Conservation (phyloP, 345 rosid species). For the Mallotus nudiflorus region DNA sequence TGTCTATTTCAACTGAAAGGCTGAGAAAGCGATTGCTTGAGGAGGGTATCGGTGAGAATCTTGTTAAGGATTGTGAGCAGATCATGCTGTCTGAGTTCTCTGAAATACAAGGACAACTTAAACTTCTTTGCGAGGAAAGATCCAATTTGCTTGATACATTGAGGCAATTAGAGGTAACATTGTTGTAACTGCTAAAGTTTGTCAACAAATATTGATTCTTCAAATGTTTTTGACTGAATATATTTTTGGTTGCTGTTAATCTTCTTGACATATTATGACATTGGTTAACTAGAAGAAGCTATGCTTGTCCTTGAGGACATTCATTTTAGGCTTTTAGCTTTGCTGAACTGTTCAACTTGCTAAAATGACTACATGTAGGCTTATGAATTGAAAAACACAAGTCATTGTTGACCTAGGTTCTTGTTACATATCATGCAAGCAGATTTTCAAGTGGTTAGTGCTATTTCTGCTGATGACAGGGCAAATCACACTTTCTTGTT, state of each 20-base stretch:
- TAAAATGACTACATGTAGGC: background rate
- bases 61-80: conserved; percentile 86
- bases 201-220: too few relatives aligned
- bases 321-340: background rate
- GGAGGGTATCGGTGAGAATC: conserved; percentile 62
- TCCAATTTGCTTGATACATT: conserved; percentile 72
- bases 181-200: background rate
- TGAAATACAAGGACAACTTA: conserved; percentile 65
- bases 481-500: background rate
- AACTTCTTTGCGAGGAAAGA: conserved; percentile 73
- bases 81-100: conserved; percentile 87
- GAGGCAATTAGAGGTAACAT: conserved; percentile 86
- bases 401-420: background rate
- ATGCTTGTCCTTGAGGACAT: background rate
- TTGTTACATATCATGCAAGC: background rate
- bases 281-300: too few relatives aligned
- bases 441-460: background rate
- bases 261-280: too few relatives aligned
- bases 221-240: too few relatives aligned
- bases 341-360: background rate
- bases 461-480: background rate
- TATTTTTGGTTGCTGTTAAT: too few relatives aligned
- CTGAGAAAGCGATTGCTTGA: conserved; percentile 67
- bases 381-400: background rate
- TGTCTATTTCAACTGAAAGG: conserved; percentile 73